Evolutionary conservation across 2,329 filamentous ascomycete genomes (phyloP).

Genomic region (Calonectria hongkongensis): DNA sequence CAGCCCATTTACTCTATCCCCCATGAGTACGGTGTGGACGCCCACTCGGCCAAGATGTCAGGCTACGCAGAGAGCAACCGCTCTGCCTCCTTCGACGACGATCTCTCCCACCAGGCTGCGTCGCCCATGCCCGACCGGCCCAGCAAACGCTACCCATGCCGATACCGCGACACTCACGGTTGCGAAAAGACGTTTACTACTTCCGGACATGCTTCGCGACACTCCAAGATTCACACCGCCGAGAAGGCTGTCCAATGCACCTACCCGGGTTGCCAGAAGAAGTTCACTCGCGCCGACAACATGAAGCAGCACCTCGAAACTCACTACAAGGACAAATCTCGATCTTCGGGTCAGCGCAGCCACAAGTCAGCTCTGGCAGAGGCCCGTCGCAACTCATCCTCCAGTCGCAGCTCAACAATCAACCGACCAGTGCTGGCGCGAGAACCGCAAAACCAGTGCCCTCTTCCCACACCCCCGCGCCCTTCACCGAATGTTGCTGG

Average conservation of each 20-base stretch:
- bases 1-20: conserved; percentile 63
- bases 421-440: conserved; percentile 56
- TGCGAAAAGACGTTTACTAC: conserved; percentile 90
- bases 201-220: conserved; percentile 88
- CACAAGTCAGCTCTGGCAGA: conserved; percentile 59
- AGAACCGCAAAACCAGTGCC: conserved; percentile 60
- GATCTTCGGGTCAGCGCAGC: conserved; percentile 62
- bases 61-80: conserved; percentile 66
- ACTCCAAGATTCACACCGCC: conserved; percentile 89
- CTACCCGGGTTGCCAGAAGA: conserved; percentile 83
- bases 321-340: conserved; percentile 79
- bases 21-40: conserved; percentile 58
- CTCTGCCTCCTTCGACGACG: conserved; percentile 72
- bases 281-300: conserved; percentile 88
- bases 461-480: conserved; percentile 59
- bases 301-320: conserved; percentile 91
- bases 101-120: conserved; percentile 60
- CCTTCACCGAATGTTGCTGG: conserved; percentile 59
- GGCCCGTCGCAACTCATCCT: conserved; percentile 58
- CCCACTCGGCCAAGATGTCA: conserved; percentile 62
- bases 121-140: conserved; percentile 66
- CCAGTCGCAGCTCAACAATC: conserved; percentile 52
- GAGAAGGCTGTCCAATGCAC: conserved; percentile 84
- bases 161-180: conserved; percentile 80
- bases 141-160: conserved; percentile 83